A percentile compares a stretch with the other conserved stretches of the same genome.
phyloP scores from a whole-genome alignment of 1,139 yeast genomes.

The Taphrina confusa region DNA sequence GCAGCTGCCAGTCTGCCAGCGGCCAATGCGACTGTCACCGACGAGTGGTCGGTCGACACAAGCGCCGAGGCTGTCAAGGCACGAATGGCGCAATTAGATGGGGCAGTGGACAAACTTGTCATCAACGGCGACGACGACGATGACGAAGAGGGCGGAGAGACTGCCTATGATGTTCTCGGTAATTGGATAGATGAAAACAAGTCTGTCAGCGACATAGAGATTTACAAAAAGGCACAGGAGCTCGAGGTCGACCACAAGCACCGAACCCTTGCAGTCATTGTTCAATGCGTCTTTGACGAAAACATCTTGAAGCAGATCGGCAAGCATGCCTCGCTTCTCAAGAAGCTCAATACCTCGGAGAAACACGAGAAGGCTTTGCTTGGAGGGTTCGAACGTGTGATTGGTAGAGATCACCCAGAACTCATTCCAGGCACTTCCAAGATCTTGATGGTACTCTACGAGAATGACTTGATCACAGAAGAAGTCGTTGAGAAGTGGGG shows the following conservation, averaged over 20 bases:
- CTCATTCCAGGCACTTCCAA: slow-evolving; percentile 75
- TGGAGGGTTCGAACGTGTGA: slow-evolving; percentile 93
- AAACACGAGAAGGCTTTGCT: slow-evolving; percentile 81
- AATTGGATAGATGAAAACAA: slow-evolving; percentile 75
- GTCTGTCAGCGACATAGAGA: slow-evolving; percentile 81
- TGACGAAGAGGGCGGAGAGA: slow-evolving; percentile 49
- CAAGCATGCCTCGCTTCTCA: slow-evolving; percentile 51
- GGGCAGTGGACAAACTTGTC: slow-evolving; percentile 44
- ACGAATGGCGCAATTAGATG: slow-evolving; percentile 85
- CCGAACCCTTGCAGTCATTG: slow-evolving; percentile 84
- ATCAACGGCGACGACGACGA: slow-evolving; percentile 50
- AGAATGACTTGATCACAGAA: slow-evolving; percentile 79
- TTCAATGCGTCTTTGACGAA: slow-evolving; percentile 84
- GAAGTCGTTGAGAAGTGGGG: slow-evolving; percentile 84
- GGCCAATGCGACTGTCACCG: slow-evolving; percentile 62
- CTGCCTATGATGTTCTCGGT: slow-evolving; percentile 72
- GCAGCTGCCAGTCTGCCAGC: slow-evolving; percentile 71
- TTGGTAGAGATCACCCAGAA: slow-evolving; percentile 80
- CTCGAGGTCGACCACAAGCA: slow-evolving; percentile 71
- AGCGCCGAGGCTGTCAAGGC: slow-evolving; percentile 94
- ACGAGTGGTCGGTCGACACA: slow-evolving; percentile 98
- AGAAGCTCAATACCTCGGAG: slow-evolving; percentile 64
- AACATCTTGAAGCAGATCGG: slow-evolving; percentile 71
- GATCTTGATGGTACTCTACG: slow-evolving; percentile 76
- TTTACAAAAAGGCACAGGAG: slow-evolving; percentile 84